Base-by-base conservation (phyloP, 2,329 filamentous ascomycete species). In the Fulvia fulva region DNA sequence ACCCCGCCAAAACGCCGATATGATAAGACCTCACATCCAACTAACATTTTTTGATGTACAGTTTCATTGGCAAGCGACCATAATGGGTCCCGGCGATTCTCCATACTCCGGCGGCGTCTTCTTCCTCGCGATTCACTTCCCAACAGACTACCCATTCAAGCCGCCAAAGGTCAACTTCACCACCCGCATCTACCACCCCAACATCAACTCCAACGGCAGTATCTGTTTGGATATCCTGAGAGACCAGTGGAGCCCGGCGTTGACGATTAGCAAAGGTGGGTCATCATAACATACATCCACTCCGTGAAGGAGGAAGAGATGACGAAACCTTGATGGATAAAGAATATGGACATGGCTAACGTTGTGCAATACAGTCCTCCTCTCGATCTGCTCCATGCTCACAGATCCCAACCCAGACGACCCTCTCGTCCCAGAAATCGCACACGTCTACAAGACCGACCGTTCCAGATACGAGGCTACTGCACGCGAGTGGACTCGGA, bases 11-110 rank as follows among this genome's bases (percentile, higher is more conserved):
- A 58, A 12, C 34, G 23, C 45, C 57, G 34, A 56, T 41, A 45
- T 8, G 49, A 51, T 50, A 49, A 59, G 14, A 16, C 51, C n/a
- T 41, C 51, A 55, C 57, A 50, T 53, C 43, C 52, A 52, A 56
- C 54, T 60, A 47, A 62, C 57, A 55, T 58, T 52, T 55, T 62
- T 41, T 25, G n/a, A n/a, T n/a, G n/a, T 37, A 71, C 71, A 99
- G 93, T 99, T 99, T 76, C 94, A 97, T 87, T 99, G 94, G 94
- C 94, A 99, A 87, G 94, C 94, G 73, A 99, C 94, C 54, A 99
- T 99, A 77, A 99, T 99, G 94, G 94, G 94, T 79, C 94, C 94
- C 76, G 84, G 89, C 77, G 94, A 97, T 78, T 97, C 91, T 73
- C 94, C 94, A 77, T 99, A 97, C 83, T 91, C 92, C 52, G 92